phyloP scores from a whole-genome alignment of 352 stramenopile species.

The Phytophthora sojae region DNA sequence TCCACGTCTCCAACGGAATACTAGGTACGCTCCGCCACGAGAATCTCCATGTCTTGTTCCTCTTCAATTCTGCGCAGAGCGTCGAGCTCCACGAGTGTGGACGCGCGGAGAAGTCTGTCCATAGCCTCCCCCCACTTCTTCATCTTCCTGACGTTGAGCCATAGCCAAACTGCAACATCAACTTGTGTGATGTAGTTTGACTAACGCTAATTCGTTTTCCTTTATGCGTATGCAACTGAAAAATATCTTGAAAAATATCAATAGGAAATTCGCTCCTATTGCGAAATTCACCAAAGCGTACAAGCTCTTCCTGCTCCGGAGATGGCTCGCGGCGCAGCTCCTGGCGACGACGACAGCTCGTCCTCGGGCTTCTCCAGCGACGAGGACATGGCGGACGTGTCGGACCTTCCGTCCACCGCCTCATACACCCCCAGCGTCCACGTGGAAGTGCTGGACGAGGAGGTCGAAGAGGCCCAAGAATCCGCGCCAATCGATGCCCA shows the following conservation, averaged over 20 bases:
- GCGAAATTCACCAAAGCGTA: not conserved
- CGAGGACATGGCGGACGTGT: slow-evolving; percentile 36
- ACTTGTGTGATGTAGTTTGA: no score
- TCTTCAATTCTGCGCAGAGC: no score
- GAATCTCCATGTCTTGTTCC: not conserved
- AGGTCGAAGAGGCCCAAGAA: slow-evolving; percentile 10
- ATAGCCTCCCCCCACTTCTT: no score
- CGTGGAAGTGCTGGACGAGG: slow-evolving; percentile 46
- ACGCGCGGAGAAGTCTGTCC: no score
- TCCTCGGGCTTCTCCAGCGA: slow-evolving; percentile 61
- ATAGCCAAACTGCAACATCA: no score
- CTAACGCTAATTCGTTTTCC: no score
- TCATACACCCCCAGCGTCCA: slow-evolving; percentile 15
- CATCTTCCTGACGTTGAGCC: no score
- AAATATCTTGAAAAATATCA: no score
- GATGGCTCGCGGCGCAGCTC: slow-evolving; percentile 30
- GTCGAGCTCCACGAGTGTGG: no score
- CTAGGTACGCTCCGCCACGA: not conserved
- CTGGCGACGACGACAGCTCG: slow-evolving; percentile 23
- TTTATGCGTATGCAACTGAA: no score
- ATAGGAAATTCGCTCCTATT: no score
- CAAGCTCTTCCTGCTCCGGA: not conserved
- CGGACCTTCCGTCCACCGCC: not conserved
- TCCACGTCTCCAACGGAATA: not conserved
- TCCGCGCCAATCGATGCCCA: not conserved